Base-by-base conservation (phyloP, 2,329 filamentous ascomycete genomes). In the Stromatinia cepivora region DNA sequence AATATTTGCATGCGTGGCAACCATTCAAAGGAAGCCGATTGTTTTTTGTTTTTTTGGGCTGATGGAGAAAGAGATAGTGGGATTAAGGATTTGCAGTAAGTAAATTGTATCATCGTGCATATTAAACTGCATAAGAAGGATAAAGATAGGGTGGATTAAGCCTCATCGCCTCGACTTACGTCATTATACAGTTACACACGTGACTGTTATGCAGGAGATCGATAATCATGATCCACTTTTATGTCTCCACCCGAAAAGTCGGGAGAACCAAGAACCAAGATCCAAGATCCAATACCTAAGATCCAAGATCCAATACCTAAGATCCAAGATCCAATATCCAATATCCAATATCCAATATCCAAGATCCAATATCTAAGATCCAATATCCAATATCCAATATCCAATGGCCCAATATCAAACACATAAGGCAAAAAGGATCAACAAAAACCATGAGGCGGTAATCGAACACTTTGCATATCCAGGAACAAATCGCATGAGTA, bases 1-100 rank as follows among this genome's bases (percentile, higher is more conserved):
- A 50, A 50, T 25, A n/a, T 63, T 50, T 50, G 59, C 5, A 63
- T 63, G 59, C 59, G 59, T 63, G 59, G 59, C 59, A 63, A 10
- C 34, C 31, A 28, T 25, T 63, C 22, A 62, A 31, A 48, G 45
- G 58, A 20, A 50, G 42, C 3, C 20, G 58, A 11, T 48, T 1
- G n/a, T 48, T 62, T n/a, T 36, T 25, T 36, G 22, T 34, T 48
- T 62, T n/a, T 36, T 25, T 36, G 22, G 58, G 20, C 11, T 15
- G 25, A 13, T 28, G 36, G 39, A 31, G 53, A 6, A 20, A 34
- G 17, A 36, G 39, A 52, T 52, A 7, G 56, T n/a, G 11, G 28
- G 22, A 63, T 22, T 52, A 31, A 52, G 10, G 31, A 63, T 9
- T 9, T 50, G 59, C 13, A 36, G 45, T 11, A 17, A 28, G 13